These are phyloP conservation scores for Neurospora tetraspora DNA, from an alignment of 495 filamentous ascomycete species.

Conservation along the genomic window DNA sequence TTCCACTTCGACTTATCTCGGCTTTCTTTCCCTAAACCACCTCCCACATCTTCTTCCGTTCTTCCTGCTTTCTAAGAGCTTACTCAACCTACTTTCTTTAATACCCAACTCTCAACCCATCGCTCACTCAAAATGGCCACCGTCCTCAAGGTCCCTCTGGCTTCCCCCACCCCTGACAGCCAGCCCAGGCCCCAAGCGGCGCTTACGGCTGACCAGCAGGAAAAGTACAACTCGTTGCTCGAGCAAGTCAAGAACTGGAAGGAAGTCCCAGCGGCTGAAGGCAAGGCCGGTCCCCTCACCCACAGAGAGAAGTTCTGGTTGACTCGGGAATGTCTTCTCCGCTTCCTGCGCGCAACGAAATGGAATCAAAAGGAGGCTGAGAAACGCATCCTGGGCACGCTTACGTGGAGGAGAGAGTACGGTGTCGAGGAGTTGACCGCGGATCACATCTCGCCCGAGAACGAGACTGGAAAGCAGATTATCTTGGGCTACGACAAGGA, in stretches of 20 bases:
- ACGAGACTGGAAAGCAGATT: conserved; percentile 92
- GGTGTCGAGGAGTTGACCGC: conserved; percentile 61
- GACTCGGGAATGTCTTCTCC: conserved; percentile 81
- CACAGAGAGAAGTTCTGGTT: conserved; percentile 82
- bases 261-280: conserved; percentile 54
- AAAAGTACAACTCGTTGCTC: conserved; percentile 71
- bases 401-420: conserved; percentile 86
- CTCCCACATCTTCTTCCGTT: neutral
- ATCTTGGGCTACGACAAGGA: conserved; percentile 79
- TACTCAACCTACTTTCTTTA: neutral
- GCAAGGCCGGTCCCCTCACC: conserved; percentile 54
- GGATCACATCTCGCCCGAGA: conserved; percentile 81
- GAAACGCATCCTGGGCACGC: conserved; percentile 65
- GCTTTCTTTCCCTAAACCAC: neutral
- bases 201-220: conserved; percentile 67
- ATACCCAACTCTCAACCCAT: neutral
- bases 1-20: too few species aligned
- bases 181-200: conserved; percentile 41
- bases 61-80: neutral
- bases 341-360: conserved; percentile 88
- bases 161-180: conserved; percentile 44
- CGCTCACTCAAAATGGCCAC: conserved; percentile 20
- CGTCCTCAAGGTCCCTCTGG: conserved; percentile 58
- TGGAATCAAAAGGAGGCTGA: conserved; percentile 72
- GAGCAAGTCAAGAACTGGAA: conserved; percentile 57